These are phyloP conservation scores for Zoysia matrella DNA, from an alignment of 202 grass and related monocot genomes.

Conservation along the genomic window DNA sequence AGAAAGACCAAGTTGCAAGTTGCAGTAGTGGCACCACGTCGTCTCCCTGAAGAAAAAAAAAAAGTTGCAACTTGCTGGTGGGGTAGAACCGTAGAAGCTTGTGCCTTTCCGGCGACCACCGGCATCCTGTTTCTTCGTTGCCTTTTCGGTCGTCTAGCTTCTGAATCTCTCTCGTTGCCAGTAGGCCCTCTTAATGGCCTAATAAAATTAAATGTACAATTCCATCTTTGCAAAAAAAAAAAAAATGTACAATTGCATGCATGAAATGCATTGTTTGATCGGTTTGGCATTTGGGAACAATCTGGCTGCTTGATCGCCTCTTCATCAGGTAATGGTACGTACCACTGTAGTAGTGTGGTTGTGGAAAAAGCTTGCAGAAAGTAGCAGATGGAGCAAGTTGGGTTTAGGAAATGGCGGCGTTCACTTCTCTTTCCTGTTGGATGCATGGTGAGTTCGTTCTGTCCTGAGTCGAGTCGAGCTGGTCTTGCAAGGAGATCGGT, in stretches of 20 bases:
- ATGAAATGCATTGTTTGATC: conserved; percentile 5
- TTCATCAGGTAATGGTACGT: neutral
- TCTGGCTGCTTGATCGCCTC: neutral
- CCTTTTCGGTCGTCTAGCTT: conserved; percentile 4
- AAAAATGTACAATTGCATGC: conserved; percentile 7
- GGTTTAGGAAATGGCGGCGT: conserved; percentile 28
- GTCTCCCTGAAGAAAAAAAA: neutral
- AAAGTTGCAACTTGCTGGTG: conserved; percentile 30
- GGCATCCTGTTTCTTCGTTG: neutral
- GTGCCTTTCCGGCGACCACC: too few relatives aligned
- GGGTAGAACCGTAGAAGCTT: too few relatives aligned
- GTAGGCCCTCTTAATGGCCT: neutral
- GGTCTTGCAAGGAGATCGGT: too few relatives aligned
- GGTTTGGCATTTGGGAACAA: neutral
- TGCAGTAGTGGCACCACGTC: neutral
- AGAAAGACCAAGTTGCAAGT: conserved; percentile 44
- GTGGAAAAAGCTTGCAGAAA: neutral
- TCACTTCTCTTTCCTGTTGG: neutral
- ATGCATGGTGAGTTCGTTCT: too few relatives aligned
- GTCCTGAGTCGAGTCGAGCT: too few relatives aligned
- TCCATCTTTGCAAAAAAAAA: neutral
- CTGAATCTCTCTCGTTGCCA: neutral
- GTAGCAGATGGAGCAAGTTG: neutral
- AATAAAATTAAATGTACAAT: too few relatives aligned
- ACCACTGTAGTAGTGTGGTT: neutral